Base-by-base conservation (phyloP, 805 yeast genomes). In the Nakazawaea wickerhamii region DNA sequence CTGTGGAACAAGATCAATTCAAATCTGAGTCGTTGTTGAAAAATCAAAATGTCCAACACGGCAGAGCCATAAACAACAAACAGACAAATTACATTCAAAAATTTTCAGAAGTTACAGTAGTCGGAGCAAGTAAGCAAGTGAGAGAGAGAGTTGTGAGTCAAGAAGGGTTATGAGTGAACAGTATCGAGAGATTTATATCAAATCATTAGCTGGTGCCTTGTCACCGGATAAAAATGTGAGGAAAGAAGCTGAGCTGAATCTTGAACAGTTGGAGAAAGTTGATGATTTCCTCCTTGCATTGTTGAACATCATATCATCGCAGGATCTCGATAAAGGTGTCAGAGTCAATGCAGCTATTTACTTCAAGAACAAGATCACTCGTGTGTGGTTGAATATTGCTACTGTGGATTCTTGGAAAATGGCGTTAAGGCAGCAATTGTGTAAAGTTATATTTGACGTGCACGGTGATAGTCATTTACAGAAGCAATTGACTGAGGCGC, bases 301-400 rank as follows among this genome's bases (percentile, higher is more conserved):
- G 38, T 61, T 74, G 18, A 75, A 68, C 21, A 60, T 75, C 46
- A 59, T 66, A 19, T 50, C 54, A 10, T 75, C 71, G 40, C 51
- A 53, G 9, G 48, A 59, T 15, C 58, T 73, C 13, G 66, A 77
- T 5, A 60, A 63, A 2, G 74, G 69, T 19, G 70, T 84, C 38
- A 74, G 80, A 51, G 65, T 77, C 38, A 85, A 95, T 10, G 83
- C 95, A 2, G 89, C 93, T 0, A 80, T 91, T 4, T 87, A 78
- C 60, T 77, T 88, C 60, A 91, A 91, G 59, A 90, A 91, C 60
- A 71, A 79, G 44, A 70, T 88, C 18, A 65, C 70, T 13, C 70
- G 75, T 28, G 70, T 75, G 40, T 90, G 97, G 97, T 60, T 61
- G 19, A 55, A 48, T 36, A 49, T 15, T 17, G 4, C n/a, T 8